phyloP scores from a whole-genome alignment of 2,329 filamentous ascomycete genomes.

The Lasiodiplodia sp. region DNA sequence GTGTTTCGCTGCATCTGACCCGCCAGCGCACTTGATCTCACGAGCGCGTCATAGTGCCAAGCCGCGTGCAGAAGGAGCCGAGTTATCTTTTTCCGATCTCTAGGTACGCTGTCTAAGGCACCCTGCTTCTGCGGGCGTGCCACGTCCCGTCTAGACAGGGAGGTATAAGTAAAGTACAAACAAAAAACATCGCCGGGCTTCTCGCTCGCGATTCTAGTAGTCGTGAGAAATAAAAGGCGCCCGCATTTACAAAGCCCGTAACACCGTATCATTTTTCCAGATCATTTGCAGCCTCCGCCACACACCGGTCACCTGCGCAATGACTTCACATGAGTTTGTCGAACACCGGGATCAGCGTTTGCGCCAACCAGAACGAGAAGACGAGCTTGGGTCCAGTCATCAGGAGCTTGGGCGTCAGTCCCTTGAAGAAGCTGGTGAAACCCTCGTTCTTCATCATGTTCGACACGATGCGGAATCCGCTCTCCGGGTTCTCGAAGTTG shows the following conservation, averaged over 20 bases:
- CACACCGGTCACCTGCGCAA: conserved; percentile 17
- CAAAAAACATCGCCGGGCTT: conserved; percentile 7
- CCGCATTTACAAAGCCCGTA: conserved; percentile 30
- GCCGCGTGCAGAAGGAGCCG: background rate
- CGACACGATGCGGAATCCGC: conserved; percentile 86
- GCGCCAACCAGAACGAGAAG: conserved; percentile 99
- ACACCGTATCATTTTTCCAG: conserved; percentile 29
- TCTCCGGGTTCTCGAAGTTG: conserved; percentile 98
- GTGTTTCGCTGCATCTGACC: conserved; percentile 18
- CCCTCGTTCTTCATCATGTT: conserved; percentile 96
- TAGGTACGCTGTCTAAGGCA: conserved; percentile 12
- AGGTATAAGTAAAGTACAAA: conserved; percentile 25
- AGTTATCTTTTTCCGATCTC: conserved; percentile 16
- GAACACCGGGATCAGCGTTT: conserved; percentile 96
- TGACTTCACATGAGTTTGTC: conserved; percentile 65
- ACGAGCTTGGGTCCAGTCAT: conserved; percentile 99
- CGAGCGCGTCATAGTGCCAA: conserved; percentile 12
- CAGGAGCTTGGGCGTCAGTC: conserved; percentile 92
- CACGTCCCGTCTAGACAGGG: conserved; percentile 15
- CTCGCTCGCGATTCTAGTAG: conserved; percentile 5
- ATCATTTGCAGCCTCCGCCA: background rate
- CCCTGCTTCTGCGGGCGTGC: conserved; percentile 4
- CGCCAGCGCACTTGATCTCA: conserved; percentile 15
- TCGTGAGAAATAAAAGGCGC: conserved; percentile 8
- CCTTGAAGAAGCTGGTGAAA: conserved; percentile 91